phyloP scores from a whole-genome alignment of 2,329 filamentous ascomycete genomes.

The Aspergillus fructus region DNA sequence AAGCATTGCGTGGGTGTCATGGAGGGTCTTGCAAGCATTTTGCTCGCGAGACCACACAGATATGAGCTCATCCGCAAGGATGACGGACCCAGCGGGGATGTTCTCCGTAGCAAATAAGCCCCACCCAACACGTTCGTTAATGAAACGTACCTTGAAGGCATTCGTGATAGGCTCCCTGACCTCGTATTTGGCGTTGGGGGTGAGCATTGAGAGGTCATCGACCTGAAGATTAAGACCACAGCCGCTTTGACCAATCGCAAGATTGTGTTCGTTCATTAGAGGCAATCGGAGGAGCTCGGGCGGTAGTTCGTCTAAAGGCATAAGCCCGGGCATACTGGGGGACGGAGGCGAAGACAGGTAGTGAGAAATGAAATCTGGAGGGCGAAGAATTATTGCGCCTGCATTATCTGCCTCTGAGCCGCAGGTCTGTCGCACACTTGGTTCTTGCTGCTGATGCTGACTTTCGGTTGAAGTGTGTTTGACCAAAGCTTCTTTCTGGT shows the following conservation, averaged over 20 bases:
- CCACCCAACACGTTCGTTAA: constrained; percentile 5
- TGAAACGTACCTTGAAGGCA: not conserved
- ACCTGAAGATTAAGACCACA: not conserved
- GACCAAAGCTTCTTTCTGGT: not conserved
- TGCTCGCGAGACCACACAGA: not conserved
- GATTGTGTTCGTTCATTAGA: not conserved
- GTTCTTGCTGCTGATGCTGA: not conserved
- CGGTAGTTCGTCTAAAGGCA: not conserved
- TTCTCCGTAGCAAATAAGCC: constrained; percentile 13
- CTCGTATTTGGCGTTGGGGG: not conserved
- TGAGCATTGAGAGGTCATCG: not conserved
- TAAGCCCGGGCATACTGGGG: not conserved
- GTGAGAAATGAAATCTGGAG: not conserved
- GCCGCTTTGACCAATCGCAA: not conserved
- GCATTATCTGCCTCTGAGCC: not conserved
- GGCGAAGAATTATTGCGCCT: not conserved
- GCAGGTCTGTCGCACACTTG: not conserved
- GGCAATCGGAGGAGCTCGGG: not conserved
- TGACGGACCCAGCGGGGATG: constrained; percentile 11
- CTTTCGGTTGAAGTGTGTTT: not conserved
- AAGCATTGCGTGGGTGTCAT: constrained; percentile 2
- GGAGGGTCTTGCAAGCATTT: not conserved
- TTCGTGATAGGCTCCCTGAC: not conserved
- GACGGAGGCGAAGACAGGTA: not conserved
- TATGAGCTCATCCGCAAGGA: constrained; percentile 13